Base-by-base conservation (phyloP, 1,284 basidiomycete genomes). In the Trametes polyzona region DNA sequence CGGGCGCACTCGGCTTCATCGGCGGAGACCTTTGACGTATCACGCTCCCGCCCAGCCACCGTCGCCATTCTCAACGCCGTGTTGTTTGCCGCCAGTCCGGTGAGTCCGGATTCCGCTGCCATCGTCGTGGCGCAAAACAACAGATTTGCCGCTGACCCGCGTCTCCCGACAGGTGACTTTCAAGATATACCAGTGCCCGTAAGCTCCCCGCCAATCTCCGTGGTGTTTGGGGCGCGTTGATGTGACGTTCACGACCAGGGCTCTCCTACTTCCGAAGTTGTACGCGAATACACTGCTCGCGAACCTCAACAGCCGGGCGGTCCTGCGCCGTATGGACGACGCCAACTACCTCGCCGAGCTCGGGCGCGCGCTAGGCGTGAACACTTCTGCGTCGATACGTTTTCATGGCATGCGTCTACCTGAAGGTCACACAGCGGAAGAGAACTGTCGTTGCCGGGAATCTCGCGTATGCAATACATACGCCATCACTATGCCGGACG, bases 261-360 rank as follows among this genome's bases (percentile, higher is more conserved):
- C 50, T 3, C 44, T 60, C 41, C 42, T 56, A 17, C 54, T 56
- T 10, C 46, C 58, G 10, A 59, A 59, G 37, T 47, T 59, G 10
- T 56, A 59, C 30, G 39, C 58, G 19, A 60, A 60, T 47, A 56
- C 51, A 12, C 33, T 60, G 12, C 12, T 56, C 17, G 37, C 46
- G 8, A 49, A 35, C 5, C 41, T 60, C 9, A 60, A 60, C 51
- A 53, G 56, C 42, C 58, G 58, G 8, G 54, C 50, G 11, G 26
- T 55, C 29, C 21, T 54, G 26, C 32, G 42, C 3, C 42, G 17
- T 29, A 11, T 9, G 26, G 39, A 11, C 23, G 4, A 24, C n/a
- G n/a, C 21, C 39, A 17, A 24, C n/a, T 37, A 11, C 35, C 10
- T 37, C 35, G n/a, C n/a, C n/a, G n/a, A n/a, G n/a, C n/a, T n/a